phyloP scores from a whole-genome alignment of 2,329 filamentous ascomycete genomes.

The Tympanopsis confertula region DNA sequence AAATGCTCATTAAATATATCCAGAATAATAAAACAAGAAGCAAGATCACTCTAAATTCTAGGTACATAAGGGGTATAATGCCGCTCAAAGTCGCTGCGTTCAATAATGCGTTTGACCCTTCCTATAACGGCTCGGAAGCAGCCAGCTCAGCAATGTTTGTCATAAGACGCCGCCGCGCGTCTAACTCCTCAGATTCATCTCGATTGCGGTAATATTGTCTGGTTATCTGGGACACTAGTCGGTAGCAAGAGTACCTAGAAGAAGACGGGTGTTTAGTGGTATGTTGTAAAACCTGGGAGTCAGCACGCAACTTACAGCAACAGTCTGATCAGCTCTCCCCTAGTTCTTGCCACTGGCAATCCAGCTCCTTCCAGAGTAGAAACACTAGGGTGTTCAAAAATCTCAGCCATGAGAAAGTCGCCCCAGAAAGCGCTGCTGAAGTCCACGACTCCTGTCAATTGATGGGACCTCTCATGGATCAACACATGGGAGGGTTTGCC shows the following conservation, averaged over 20 bases:
- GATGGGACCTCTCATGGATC: slow-evolving; percentile 25
- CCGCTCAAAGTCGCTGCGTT: no score
- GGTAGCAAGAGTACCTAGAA: neutral
- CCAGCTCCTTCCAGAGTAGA: slow-evolving; percentile 21
- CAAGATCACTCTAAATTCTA: no score
- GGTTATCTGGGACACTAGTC: neutral
- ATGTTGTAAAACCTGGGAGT: no score
- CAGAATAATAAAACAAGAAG: no score
- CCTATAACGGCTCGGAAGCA: no score
- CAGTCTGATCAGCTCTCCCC: neutral
- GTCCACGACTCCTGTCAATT: slow-evolving; percentile 36
- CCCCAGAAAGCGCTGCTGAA: slow-evolving; percentile 43
- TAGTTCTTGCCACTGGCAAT: neutral
- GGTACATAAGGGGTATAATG: no score
- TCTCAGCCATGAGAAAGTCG: slow-evolving; percentile 38
- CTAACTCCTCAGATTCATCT: neutral
- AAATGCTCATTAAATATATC: no score
- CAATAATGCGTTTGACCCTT: no score
- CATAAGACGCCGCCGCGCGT: neutral
- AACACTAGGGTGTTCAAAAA: slow-evolving; percentile 25
- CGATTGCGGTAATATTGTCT: neutral
- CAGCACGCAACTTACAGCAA: neutral
- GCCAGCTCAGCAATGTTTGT: neutral
- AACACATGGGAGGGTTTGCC: neutral
- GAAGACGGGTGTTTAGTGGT: neutral